phyloP scores from a whole-genome alignment of 306 rosid species.

The Sechiopsis laciniata region DNA sequence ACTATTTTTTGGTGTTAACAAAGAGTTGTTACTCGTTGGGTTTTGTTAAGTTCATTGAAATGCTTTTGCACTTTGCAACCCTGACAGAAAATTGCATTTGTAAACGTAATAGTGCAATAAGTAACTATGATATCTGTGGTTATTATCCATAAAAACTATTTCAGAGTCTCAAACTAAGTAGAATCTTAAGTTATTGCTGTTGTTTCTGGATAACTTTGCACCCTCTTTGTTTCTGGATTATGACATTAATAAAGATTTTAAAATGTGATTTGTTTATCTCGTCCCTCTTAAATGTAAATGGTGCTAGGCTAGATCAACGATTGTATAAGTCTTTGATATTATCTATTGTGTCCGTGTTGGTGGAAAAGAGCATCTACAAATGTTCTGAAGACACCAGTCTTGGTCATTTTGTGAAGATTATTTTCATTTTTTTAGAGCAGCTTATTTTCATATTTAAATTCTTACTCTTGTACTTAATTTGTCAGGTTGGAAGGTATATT shows the following conservation, averaged over 20 bases:
- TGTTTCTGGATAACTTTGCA: background rate
- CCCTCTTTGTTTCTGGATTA: background rate
- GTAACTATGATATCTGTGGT: background rate
- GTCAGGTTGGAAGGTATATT: slow-evolving; percentile 45
- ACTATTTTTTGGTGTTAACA: background rate
- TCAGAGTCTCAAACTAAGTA: background rate
- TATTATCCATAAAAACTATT: background rate
- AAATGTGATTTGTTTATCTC: background rate
- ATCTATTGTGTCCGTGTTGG: background rate
- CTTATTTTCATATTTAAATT: slow-evolving; percentile 9
- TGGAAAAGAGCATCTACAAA: background rate
- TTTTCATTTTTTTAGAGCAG: no score
- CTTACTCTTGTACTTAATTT: slow-evolving; percentile 19
- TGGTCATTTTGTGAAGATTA: background rate
- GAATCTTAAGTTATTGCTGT: background rate
- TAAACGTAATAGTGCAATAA: background rate
- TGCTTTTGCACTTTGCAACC: background rate
- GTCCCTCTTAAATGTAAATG: background rate
- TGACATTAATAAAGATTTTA: background rate
- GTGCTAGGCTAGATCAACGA: background rate
- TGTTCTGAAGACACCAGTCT: background rate
- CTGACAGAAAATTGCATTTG: background rate
- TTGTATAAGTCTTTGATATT: background rate
- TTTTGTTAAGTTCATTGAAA: background rate
- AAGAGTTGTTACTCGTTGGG: background rate